Base-by-base conservation (phyloP, 495 filamentous ascomycete genomes). In the Evernia prunastri region DNA sequence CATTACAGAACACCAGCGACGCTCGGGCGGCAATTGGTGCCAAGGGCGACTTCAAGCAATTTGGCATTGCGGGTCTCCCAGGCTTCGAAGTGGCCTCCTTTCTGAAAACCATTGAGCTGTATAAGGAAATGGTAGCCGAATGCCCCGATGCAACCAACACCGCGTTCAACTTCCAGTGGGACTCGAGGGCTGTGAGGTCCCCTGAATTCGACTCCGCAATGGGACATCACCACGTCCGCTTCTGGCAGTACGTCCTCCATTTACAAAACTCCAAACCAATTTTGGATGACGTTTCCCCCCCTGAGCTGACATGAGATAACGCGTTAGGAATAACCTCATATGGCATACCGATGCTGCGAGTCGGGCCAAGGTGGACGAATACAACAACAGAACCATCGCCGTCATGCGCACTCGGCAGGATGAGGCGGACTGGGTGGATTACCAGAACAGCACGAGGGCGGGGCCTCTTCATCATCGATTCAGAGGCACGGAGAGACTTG, bases 111-210 rank as follows among this genome's bases (percentile, higher is more conserved):
- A 37, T 68, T 39, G 66, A 70, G 12, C 27, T 65, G 17, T 70
- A 61, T 61, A 65, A 68, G 58, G 43, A 68, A 62, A 51, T 70
- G 17, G 25, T 70, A 54, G 43, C 61, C 25, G 58, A 67, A 35
- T 70, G 68, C 63, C 66, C 68, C 25, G 66, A 70, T 47, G 68
- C 66, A 2, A 59, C 62, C 11, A 68, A 65, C 45, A 68, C 61
- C n/a, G 62, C 61, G 3, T 70, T 68, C 56, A 68, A 65, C 42
- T 70, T 70, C 43, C 61, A 70, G 49, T 70, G 68, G 66, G 61
- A 70, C 56, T 64, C 66, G 23, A 65, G 61, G 53, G 47, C 56
- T 4, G 60, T 63, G 3, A 70, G 62, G 53, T 59, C 51, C 25
- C 62, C 65, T 6, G 33, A 60, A 6, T 65, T 68, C 39, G 58